A percentile compares a stretch with the other conserved stretches of the same genome.
These are phyloP conservation scores for Beta lomatogona DNA, from an alignment of 179 eudicot species.

Conservation along the genomic window DNA sequence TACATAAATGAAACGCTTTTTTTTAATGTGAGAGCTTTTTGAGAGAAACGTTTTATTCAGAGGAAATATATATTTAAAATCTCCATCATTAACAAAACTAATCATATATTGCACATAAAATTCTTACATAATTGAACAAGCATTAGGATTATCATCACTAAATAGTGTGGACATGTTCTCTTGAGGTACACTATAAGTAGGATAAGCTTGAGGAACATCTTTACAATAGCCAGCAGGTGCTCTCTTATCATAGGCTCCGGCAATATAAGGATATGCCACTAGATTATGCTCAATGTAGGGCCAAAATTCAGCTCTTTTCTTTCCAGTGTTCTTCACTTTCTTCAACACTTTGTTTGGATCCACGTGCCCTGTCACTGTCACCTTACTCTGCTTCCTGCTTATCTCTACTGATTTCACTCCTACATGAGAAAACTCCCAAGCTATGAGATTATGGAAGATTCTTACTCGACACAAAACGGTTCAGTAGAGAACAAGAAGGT, in stretches of 20 bases:
- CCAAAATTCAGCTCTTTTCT: constrained; percentile 80
- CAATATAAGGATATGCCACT: constrained; percentile 61
- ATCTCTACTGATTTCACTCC: constrained; percentile 69
- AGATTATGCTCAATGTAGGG: constrained; percentile 73
- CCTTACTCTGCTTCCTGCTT: constrained; percentile 61
- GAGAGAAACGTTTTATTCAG: no score
- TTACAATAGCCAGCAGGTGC: constrained; percentile 78
- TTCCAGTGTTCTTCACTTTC: constrained; percentile 59
- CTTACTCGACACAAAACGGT: no score
- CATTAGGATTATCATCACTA: constrained; percentile 76
- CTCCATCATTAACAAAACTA: not conserved
- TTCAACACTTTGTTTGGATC: constrained; percentile 68
- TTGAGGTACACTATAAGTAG: constrained; percentile 43
- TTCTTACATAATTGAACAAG: constrained; percentile 70
- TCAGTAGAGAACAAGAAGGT: no score
- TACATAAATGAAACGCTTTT: no score
- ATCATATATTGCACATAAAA: not conserved
- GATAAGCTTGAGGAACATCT: constrained; percentile 56
- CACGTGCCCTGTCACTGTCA: constrained; percentile 64
- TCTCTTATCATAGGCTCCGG: constrained; percentile 70
- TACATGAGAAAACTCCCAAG: constrained; percentile 12
- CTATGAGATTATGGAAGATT: not conserved
- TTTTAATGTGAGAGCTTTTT: no score
- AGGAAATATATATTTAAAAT: no score
- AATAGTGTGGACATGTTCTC: constrained; percentile 56